These are phyloP conservation scores for Termitomyces sp. DNA, from an alignment of 768 basidiomycete genomes.

Conservation along the genomic window DNA sequence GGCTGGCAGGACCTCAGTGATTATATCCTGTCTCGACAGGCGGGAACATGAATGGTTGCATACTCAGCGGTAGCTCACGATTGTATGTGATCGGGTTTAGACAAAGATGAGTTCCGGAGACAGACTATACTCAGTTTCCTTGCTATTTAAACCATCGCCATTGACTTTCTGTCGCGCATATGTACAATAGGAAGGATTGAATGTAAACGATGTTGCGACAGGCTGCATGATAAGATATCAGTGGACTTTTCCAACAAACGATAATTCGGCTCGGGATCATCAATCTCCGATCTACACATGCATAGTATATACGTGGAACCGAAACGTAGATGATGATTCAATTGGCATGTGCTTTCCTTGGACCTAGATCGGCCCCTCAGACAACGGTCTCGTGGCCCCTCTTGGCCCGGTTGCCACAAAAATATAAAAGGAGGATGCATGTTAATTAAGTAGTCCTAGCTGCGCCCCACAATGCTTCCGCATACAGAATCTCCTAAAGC, in stretches of 20 bases:
- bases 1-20: constrained; percentile 79
- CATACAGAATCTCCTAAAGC: constrained; percentile 10
- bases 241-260: too few relatives aligned
- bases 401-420: constrained; percentile 2
- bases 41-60: constrained; percentile 41
- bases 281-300: background rate
- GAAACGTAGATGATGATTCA: background rate
- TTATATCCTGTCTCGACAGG: constrained; percentile 73
- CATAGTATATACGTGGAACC: background rate
- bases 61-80: background rate
- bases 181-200: background rate
- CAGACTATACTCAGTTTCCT: constrained; percentile 1
- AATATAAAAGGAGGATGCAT: constrained; percentile 13
- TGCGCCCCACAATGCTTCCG: constrained; percentile 7
- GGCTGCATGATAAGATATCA: too few relatives aligned
- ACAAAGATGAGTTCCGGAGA: background rate
- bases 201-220: too few relatives aligned
- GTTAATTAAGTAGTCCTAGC: background rate
- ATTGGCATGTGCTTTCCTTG: constrained; percentile 4
- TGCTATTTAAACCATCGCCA: constrained; percentile 15
- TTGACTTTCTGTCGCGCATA: constrained; percentile 15
- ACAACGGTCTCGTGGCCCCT: background rate
- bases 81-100: background rate
- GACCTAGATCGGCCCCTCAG: background rate
- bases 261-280: constrained; percentile 2